Conservation (phyloP, 176 grass and related monocot genomes). For the Paspalum vaginatum region DNA sequence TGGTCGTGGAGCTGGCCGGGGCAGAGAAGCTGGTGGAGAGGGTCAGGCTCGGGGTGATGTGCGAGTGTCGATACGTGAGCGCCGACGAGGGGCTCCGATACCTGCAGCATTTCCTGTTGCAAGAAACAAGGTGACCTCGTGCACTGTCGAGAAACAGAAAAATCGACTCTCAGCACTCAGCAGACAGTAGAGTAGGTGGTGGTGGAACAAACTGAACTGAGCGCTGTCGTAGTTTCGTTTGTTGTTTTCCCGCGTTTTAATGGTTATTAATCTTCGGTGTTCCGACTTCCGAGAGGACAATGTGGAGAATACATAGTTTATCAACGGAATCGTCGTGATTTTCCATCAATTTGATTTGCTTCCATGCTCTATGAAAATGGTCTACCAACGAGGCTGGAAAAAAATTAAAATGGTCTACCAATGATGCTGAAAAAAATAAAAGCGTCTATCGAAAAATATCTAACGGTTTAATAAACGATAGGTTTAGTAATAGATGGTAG, state of each 20-base stretch:
- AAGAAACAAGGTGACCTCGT: neutral
- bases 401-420: no score
- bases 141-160: neutral
- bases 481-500: no score
- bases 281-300: no score
- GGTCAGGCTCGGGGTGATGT: conserved; percentile 70
- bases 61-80: conserved; percentile 60
- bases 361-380: no score
- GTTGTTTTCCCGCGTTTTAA: neutral
- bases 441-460: no score
- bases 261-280: neutral
- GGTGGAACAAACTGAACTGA: neutral
- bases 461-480: no score
- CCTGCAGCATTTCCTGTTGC: conserved; percentile 70
- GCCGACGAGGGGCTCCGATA: conserved; percentile 70
- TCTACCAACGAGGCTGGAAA: no score
- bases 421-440: no score
- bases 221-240: no score
- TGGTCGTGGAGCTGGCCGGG: conserved; percentile 50
- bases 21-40: conserved; percentile 49
- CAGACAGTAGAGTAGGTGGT: neutral
- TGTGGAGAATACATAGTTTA: no score
- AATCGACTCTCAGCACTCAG: neutral
- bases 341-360: no score
- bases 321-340: no score